Conservation (phyloP, 805 yeast genomes). For the Candida glaebosa region DNA sequence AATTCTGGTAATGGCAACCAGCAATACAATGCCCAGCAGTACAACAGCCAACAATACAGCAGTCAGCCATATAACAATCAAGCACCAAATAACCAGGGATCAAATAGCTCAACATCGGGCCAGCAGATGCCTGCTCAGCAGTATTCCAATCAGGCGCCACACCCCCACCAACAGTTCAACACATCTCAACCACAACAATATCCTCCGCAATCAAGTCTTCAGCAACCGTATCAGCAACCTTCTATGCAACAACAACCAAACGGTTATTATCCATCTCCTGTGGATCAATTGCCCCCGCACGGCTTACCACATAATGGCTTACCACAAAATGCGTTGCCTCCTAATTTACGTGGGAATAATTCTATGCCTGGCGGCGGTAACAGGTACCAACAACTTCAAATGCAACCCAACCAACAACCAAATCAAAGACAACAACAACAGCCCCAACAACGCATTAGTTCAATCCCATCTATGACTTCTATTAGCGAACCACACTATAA, state of each 20-base stretch:
- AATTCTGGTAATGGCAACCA: slow-evolving; percentile 1
- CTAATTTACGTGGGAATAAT: slow-evolving; percentile 17
- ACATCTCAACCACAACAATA: slow-evolving; percentile 4
- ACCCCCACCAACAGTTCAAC: slow-evolving; percentile 6
- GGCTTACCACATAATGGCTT: slow-evolving; percentile 29
- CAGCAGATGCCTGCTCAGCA: slow-evolving; percentile 6
- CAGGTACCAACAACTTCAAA: slow-evolving; percentile 12
- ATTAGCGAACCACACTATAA: slow-evolving; percentile 3
- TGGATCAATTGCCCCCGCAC: slow-evolving; percentile 30
- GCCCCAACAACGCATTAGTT: slow-evolving; percentile 1
- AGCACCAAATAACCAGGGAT: slow-evolving; percentile 1
- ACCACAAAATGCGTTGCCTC: slow-evolving; percentile 21
- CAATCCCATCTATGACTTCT: slow-evolving; percentile 1
- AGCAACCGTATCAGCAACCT: slow-evolving; percentile 4
- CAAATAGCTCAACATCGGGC: neutral
- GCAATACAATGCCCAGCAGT: slow-evolving; percentile 5
- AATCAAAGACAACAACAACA: slow-evolving; percentile 1
- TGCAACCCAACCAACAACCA: neutral
- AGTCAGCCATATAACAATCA: slow-evolving; percentile 5
- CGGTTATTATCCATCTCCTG: slow-evolving; percentile 9
- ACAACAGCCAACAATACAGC: slow-evolving; percentile 5
- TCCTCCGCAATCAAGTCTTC: slow-evolving; percentile 4
- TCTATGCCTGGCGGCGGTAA: slow-evolving; percentile 13
- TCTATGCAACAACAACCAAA: slow-evolving; percentile 6
- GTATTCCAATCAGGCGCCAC: slow-evolving; percentile 8